phyloP scores from a whole-genome alignment of 2,329 filamentous ascomycete genomes.

The Ophiobolus disseminans region DNA sequence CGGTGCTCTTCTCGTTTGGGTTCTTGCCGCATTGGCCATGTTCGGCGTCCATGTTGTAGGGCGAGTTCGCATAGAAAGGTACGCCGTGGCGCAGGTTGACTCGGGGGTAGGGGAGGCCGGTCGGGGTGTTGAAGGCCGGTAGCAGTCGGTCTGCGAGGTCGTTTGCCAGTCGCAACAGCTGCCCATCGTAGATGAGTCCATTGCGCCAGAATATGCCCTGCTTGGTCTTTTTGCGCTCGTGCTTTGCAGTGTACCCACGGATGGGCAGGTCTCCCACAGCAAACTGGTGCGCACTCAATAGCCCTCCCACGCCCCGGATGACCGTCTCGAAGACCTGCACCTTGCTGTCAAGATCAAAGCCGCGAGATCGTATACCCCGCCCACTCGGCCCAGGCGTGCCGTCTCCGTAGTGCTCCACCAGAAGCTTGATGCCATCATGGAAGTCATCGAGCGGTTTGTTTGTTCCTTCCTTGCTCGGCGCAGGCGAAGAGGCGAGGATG shows the following conservation, averaged over 20 bases:
- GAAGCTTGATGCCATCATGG: constrained; percentile 75
- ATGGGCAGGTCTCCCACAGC: constrained; percentile 91
- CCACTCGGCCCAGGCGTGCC: constrained; percentile 73
- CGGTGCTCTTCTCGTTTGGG: constrained; percentile 57
- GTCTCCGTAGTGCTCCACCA: constrained; percentile 87
- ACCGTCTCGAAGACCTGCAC: constrained; percentile 99
- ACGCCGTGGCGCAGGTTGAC: constrained; percentile 92
- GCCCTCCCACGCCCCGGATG: constrained; percentile 87
- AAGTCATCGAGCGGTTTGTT: constrained; percentile 66
- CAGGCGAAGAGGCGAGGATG: constrained; percentile 80
- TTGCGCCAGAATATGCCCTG: constrained; percentile 72
- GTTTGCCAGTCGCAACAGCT: constrained; percentile 85
- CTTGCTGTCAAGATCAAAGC: constrained; percentile 96
- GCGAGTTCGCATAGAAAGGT: constrained; percentile 89
- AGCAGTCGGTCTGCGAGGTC: constrained; percentile 85
- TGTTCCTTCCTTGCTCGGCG: constrained; percentile 60
- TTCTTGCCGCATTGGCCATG: constrained; percentile 56
- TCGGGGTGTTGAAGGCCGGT: constrained; percentile 89
- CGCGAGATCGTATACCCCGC: constrained; percentile 73
- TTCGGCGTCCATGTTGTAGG: constrained; percentile 68
- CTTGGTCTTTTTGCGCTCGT: constrained; percentile 41
- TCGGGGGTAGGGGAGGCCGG: constrained; percentile 90
- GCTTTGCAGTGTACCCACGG: constrained; percentile 69
- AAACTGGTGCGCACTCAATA: constrained; percentile 93
- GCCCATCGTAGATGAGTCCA: constrained; percentile 84